These are phyloP conservation scores for Plenodomus biglobosus DNA, from an alignment of 2,329 filamentous ascomycete species.

Conservation along the genomic window DNA sequence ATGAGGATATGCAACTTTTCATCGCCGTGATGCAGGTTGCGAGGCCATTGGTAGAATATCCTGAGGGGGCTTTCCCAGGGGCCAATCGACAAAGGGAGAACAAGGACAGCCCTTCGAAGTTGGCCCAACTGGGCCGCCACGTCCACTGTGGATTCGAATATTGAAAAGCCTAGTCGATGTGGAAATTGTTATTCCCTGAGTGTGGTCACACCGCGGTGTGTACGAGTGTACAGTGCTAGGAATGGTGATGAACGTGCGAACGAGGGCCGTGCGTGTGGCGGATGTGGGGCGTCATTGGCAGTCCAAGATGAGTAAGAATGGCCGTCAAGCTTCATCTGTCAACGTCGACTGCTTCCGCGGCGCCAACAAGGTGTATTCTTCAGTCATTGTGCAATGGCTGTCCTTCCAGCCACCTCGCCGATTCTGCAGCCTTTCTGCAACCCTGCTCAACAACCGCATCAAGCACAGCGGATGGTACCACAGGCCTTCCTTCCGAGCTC, in stretches of 20 bases:
- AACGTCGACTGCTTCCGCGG: background rate
- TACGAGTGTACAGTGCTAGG: background rate
- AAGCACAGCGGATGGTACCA: background rate
- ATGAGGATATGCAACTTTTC: conserved; percentile 23
- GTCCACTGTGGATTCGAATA: background rate
- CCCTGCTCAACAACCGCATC: conserved; percentile 14
- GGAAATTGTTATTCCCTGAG: background rate
- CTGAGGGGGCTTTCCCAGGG: conserved; percentile 12
- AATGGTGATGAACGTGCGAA: background rate
- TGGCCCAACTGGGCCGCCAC: background rate
- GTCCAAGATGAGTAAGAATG: conserved; percentile 2
- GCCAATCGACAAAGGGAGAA: conserved; percentile 2
- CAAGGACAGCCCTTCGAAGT: conserved; percentile 6
- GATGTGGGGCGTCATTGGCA: no score
- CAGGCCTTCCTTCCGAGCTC: conserved; percentile 4
- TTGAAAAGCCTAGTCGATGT: background rate
- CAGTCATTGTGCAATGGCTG: no score
- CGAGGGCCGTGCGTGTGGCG: no score
- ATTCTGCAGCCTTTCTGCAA: conserved; percentile 19
- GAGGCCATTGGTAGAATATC: conserved; percentile 16
- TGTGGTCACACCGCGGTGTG: background rate
- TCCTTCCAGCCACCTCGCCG: conserved; percentile 18
- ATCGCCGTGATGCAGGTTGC: conserved; percentile 14
- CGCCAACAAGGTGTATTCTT: conserved; percentile 14
- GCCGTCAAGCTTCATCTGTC: conserved; percentile 6